Evolutionary conservation across 2,329 filamentous ascomycete genomes (phyloP).

Genomic region (Penicillium fuscoglaucum): DNA sequence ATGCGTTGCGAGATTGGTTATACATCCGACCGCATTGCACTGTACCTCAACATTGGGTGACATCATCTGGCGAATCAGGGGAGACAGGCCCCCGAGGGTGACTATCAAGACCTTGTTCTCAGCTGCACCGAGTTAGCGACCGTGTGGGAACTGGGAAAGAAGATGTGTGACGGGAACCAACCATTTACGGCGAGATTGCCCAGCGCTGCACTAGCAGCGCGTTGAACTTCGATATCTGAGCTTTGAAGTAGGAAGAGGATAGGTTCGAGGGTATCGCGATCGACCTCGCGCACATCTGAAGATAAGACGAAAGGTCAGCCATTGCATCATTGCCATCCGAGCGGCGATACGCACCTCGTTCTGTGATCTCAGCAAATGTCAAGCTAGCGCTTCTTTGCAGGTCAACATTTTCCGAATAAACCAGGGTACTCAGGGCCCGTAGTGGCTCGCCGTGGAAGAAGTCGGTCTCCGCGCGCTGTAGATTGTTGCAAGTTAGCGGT

Average conservation of each 20-base stretch:
- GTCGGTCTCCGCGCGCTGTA: constrained; percentile 88
- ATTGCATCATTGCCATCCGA: constrained; percentile 8
- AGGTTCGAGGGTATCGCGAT: constrained; percentile 89
- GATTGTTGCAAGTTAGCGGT: constrained; percentile 21
- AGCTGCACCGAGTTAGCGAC: constrained; percentile 61
- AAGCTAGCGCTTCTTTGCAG: constrained; percentile 94
- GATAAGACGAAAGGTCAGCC: constrained; percentile 16
- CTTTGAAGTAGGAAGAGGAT: constrained; percentile 95
- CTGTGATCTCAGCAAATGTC: constrained; percentile 98
- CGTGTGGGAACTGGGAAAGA: constrained; percentile 14
- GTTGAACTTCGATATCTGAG: constrained; percentile 93
- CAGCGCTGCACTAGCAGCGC: constrained; percentile 91
- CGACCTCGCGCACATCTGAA: constrained; percentile 92
- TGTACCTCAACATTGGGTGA: constrained; percentile 97
- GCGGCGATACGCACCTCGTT: constrained; percentile 67
- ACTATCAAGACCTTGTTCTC: constrained; percentile 99
- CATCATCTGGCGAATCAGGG: constrained; percentile 97
- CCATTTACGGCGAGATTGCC: constrained; percentile 97
- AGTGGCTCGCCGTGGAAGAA: constrained; percentile 97
- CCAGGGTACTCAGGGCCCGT: constrained; percentile 87
- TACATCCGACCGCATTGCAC: constrained; percentile 98
- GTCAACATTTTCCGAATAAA: constrained; percentile 98
- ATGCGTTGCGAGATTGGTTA: constrained; percentile 95
- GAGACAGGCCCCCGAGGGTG: constrained; percentile 81
- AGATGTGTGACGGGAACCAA: constrained; percentile 41